Evolutionary conservation across 1,284 basidiomycete species (phyloP).

Genomic region (Sanghuangporus sanghuang): DNA sequence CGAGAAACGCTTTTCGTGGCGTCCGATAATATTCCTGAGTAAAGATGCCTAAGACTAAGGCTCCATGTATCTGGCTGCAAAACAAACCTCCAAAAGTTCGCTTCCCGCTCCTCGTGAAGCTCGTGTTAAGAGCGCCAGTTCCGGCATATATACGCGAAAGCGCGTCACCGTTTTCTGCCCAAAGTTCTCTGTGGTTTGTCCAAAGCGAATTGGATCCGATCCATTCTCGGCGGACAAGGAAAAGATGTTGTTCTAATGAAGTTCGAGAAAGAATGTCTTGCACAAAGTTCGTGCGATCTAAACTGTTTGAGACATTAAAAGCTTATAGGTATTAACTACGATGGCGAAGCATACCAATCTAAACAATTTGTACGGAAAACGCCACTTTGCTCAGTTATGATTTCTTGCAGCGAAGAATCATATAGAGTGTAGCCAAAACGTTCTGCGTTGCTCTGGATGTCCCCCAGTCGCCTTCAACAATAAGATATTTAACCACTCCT

Average conservation of each 20-base stretch:
- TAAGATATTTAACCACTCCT: conserved; percentile 8
- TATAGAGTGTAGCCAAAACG: conserved; percentile 83
- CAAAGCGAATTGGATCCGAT: conserved; percentile 68
- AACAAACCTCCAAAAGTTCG: conserved; percentile 74
- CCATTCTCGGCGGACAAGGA: conserved; percentile 71
- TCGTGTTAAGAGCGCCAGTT: conserved; percentile 94
- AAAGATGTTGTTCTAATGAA: conserved; percentile 70
- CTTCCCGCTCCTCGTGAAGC: conserved; percentile 91
- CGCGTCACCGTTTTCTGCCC: conserved; percentile 95
- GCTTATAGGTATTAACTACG: conserved; percentile 1
- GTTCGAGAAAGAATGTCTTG: conserved; percentile 87
- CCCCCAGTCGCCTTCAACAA: conserved; percentile 47
- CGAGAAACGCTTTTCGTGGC: conserved; percentile 94
- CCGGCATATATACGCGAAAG: conserved; percentile 93
- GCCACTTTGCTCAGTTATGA: conserved; percentile 82
- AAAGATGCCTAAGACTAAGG: conserved; percentile 13
- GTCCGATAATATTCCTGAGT: conserved; percentile 81
- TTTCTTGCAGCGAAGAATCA: conserved; percentile 57
- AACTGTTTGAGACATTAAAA: conserved; percentile 39
- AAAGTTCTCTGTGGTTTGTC: conserved; percentile 86
- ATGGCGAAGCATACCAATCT: conserved; percentile 65
- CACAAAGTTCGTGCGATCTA: conserved; percentile 98
- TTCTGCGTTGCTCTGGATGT: conserved; percentile 64
- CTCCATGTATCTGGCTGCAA: background rate
- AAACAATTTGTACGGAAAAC: conserved; percentile 94